Conservation (phyloP, 2,329 filamentous ascomycete species). For the Ascochyta rabiei region DNA sequence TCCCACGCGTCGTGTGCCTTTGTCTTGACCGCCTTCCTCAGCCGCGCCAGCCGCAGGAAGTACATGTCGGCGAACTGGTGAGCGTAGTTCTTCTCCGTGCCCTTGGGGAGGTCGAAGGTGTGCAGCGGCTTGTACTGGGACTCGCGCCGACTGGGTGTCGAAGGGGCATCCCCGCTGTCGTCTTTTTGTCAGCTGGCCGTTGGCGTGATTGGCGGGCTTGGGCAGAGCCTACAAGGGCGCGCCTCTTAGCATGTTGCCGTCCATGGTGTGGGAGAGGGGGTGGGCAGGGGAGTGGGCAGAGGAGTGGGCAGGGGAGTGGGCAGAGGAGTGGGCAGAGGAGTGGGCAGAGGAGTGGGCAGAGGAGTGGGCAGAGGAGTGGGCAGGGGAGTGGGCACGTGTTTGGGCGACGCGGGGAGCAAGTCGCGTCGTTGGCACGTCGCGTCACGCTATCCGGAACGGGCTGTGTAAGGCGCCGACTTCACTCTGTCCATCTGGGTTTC, state of each 20-base stretch:
- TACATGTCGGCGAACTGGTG: conserved; percentile 99
- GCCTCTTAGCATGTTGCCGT: conserved; percentile 34
- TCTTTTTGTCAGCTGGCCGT: conserved; percentile 16
- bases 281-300: background rate
- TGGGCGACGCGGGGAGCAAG: background rate
- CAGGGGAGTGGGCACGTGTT: background rate
- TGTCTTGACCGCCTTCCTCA: conserved; percentile 82
- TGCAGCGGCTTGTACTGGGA: conserved; percentile 75
- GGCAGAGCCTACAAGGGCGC: conserved; percentile 37
- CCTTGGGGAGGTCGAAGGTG: conserved; percentile 74
- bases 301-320: background rate
- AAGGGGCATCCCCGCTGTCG: conserved; percentile 34
- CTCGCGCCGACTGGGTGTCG: conserved; percentile 35
- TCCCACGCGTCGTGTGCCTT: conserved; percentile 78
- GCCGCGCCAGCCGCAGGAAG: conserved; percentile 84
- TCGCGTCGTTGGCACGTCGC: conserved; percentile 10
- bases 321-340: background rate
- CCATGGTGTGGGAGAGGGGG: background rate
- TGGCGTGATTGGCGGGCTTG: background rate
- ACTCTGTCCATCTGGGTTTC: no score
- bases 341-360: background rate
- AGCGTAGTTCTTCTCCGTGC: conserved; percentile 72
- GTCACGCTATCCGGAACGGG: conserved; percentile 16
- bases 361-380: background rate
- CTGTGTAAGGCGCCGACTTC: no score